A percentile compares a stretch with the other conserved stretches of the same genome.
phyloP scores from a whole-genome alignment of 2,329 filamentous ascomycete species.

The Coniosporium uncinatum region DNA sequence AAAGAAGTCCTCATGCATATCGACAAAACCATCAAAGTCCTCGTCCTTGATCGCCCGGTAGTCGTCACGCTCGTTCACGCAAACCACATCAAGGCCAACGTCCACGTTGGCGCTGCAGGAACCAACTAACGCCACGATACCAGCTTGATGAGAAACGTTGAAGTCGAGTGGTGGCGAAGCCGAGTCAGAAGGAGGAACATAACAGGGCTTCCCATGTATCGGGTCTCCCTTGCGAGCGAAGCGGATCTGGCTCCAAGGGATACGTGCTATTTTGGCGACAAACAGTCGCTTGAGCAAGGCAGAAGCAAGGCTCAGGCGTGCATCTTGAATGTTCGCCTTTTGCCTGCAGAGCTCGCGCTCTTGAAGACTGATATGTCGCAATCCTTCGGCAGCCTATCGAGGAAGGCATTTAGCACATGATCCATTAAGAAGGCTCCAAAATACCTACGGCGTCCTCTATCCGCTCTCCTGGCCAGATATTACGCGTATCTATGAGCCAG shows the following conservation, averaged over 20 bases:
- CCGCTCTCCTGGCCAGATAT: constrained; percentile 37
- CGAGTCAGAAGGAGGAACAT: constrained; percentile 29
- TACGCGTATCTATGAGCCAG: constrained; percentile 43
- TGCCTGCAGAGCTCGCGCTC: constrained; percentile 53
- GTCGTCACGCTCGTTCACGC: constrained; percentile 62
- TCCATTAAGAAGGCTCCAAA: not conserved
- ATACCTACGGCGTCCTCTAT: constrained; percentile 30
- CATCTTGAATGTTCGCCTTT: constrained; percentile 65
- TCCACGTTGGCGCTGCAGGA: constrained; percentile 27
- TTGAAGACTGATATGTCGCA: constrained; percentile 34
- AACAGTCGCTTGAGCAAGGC: constrained; percentile 69
- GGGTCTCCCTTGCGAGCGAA: constrained; percentile 49
- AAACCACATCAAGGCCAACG: constrained; percentile 73
- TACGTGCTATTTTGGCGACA: constrained; percentile 47
- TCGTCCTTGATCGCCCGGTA: constrained; percentile 53
- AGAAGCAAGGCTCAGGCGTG: constrained; percentile 68
- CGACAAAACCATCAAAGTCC: constrained; percentile 63
- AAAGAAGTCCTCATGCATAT: constrained; percentile 68
- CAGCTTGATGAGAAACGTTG: constrained; percentile 76
- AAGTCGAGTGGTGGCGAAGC: constrained; percentile 45
- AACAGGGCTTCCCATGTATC: constrained; percentile 44
- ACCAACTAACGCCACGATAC: constrained; percentile 64
- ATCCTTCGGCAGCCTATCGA: constrained; percentile 31
- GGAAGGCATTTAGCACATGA: not conserved
- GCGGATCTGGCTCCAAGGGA: constrained; percentile 55